Base-by-base conservation (phyloP, 2,329 filamentous ascomycete species). In the Aspergillus niger region DNA sequence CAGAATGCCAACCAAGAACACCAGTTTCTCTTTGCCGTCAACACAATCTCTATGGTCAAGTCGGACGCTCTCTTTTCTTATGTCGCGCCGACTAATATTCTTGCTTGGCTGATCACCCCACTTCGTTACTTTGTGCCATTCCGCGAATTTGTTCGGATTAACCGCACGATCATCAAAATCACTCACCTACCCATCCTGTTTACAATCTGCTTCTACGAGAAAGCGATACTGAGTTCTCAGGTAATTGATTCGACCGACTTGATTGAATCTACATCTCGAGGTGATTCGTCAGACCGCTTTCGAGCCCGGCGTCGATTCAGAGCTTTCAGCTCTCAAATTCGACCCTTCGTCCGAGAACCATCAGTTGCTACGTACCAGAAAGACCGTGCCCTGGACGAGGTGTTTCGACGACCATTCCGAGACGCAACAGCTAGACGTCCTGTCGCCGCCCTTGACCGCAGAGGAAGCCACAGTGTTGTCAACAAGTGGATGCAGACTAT, bases 11-110 rank as follows among this genome's bases (percentile, higher is more conserved):
- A 92, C 57, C 90, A 97, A 74, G 94, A 97, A 76, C 93, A 97
- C 68, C 86, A 89, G 65, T 97, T 97, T 72, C 79, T 97, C 2
- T 97, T 98, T 71, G 94, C 94, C 0, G 92, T 98, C 74, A 98
- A 97, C 72, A 96, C 94, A 4, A 96, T 97, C 53, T 96, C 92
- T 4, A 96, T 97, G 91, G 94, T 97, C 66, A 98, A 97, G 76
- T 97, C 95, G n/a, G 94, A 98, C 74, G 91, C 92, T 0, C 81
- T 97, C 0, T 98, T 98, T 80, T 96, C 92, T 3, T 97, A 97
- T 73, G 86, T 97, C 62, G 91, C 94, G 1, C 94, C 94, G 0
- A 89, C 91, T 13, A 98, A 98, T 72, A 90, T 97, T 30, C 85
- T 97, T 64, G 93, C 91, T 1, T 98, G 93, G 94, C 73, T 94